Evolutionary conservation across 169 alveolate genomes (phyloP).

Genomic region (Neospora caninum): DNA sequence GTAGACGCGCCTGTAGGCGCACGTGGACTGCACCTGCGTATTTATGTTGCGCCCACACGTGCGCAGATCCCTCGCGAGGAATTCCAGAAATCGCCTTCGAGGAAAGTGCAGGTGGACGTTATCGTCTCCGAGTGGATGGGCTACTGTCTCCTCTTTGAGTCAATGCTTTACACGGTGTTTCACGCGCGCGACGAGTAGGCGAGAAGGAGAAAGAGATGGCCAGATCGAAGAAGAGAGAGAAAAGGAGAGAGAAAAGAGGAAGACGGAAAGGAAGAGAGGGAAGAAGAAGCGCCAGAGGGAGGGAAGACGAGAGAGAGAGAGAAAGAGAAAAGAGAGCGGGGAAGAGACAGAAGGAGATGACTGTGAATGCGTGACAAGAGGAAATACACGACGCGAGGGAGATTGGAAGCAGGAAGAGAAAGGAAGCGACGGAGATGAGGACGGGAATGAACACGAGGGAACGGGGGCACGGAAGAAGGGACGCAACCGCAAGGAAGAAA

Average conservation of each 20-base stretch:
- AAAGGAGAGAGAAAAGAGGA: neutral
- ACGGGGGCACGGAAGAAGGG: neutral
- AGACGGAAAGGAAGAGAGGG: neutral
- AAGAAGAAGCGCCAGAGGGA: too few species aligned
- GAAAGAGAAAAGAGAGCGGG: too few species aligned
- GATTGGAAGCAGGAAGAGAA: neutral
- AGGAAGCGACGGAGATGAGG: too few species aligned
- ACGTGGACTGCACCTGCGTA: too few species aligned
- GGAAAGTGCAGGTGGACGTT: constrained; percentile 72
- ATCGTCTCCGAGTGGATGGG: constrained; percentile 93
- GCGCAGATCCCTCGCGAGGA: neutral
- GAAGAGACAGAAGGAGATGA: too few species aligned
- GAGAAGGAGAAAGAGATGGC: neutral
- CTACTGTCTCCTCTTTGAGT: constrained; percentile 84
- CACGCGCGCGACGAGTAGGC: constrained; percentile 85
- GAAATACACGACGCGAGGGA: too few species aligned
- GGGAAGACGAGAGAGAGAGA: too few species aligned
- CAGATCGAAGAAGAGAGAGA: too few species aligned
- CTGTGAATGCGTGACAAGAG: neutral
- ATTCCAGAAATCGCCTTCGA: neutral
- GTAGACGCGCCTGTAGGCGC: too few species aligned
- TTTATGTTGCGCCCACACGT: neutral
- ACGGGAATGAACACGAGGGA: too few species aligned
- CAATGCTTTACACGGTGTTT: constrained; percentile 89
- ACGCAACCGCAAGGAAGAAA: neutral